Evolutionary conservation across 75 land plant genomes (phyloP), one percentile per base, ranked within the genome.

Genomic region (Chamaecyparis obtusa): DNA sequence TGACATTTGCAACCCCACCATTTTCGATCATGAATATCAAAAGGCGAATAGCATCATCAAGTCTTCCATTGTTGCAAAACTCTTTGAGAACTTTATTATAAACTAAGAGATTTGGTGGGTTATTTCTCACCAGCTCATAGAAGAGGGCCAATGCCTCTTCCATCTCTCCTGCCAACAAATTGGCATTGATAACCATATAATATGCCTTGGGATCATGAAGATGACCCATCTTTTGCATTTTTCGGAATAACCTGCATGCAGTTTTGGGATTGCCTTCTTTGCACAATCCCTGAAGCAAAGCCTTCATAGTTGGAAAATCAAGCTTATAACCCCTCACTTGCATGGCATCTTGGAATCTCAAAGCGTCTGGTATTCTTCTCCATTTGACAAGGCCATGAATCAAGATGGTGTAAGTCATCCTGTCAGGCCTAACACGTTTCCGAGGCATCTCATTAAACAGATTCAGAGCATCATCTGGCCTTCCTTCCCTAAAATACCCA

Each of bases 401-500:
- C 87, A 95, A 87, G 36, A 89, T 94, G 86, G 71, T 91, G 56
- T 92, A 95, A 75, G 88, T 91, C 19, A 95, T 89, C 35, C 48
- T 71, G 86, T 94, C 91, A 81, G 95, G 96, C 44, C 19, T 5
- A 69, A 92, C 90, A 14, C 86, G 83, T 33, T 48, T 81, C 51
- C 86, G 78, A 85, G 89, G 79, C 93, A 95, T 94, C 41, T 85
- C 87, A 72, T 87, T 87, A 81, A 94, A 85, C 1, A 95, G 15
- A 14, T 30, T 35, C 86, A 93, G 17, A 17, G 93, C 94, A 60
- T 91, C 88, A 86, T 86, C 57, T 48, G 93, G 91, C 91, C 93
- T 93, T 0, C 94, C 93, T 86, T 91, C 94, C 87, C 77, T 93
- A 82, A 87, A 92, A 82, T 88, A 91, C 55, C 96, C 96, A 87